phyloP scores from a whole-genome alignment of 352 stramenopile species.

The Blastocystis sp. region DNA sequence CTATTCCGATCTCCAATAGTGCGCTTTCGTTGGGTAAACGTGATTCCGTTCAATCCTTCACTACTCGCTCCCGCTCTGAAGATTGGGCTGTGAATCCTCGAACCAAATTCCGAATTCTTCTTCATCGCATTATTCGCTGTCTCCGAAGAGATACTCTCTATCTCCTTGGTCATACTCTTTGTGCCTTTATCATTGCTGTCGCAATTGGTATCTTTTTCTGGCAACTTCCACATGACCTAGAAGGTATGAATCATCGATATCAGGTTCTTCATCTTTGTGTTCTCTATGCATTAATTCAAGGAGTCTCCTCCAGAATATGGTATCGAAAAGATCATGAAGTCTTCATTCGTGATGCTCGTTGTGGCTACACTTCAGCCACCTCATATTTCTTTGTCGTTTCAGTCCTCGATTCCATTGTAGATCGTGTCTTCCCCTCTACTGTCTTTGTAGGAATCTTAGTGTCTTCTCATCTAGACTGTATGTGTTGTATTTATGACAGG shows the following conservation, averaged over 20 bases:
- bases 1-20: background rate
- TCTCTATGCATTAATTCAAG: background rate
- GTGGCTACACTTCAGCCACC: background rate
- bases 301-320: background rate
- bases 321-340: background rate
- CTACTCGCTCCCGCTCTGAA: background rate
- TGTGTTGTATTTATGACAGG: conserved; percentile 3
- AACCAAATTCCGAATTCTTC: background rate
- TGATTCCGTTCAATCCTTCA: background rate
- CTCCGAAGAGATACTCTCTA: conserved; percentile 1
- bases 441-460: background rate
- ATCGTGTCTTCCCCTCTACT: conserved; percentile 5
- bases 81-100: background rate
- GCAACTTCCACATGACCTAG: background rate
- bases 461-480: background rate
- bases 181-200: background rate
- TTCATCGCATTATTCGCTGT: conserved; percentile 19
- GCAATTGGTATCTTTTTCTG: conserved; percentile 23
- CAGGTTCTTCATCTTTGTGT: background rate
- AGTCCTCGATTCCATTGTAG: background rate
- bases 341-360: conserved; percentile 32
- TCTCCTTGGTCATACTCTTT: background rate
- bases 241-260: background rate
- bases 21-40: background rate
- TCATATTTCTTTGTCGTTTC: conserved; percentile 12